Conservation (phyloP, 2,329 filamentous ascomycete genomes). For the Pleurostoma richardsiae region DNA sequence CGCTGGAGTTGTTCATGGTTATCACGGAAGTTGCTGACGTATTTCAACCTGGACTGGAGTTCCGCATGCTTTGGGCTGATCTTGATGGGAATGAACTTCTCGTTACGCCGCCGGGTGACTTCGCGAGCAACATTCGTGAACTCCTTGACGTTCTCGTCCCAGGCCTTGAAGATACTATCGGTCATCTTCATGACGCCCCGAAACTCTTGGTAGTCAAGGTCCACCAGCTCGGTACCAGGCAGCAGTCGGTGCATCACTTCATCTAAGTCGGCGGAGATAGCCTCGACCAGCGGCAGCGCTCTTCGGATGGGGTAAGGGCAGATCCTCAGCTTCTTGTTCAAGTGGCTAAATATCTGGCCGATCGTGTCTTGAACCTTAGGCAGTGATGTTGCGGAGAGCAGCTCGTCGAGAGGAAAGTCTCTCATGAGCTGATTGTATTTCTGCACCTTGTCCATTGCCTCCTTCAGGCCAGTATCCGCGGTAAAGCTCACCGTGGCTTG, state of each 20-base stretch:
- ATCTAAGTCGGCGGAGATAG: slow-evolving; percentile 91
- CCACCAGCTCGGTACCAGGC: slow-evolving; percentile 81
- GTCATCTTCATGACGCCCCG: slow-evolving; percentile 77
- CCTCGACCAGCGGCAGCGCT: slow-evolving; percentile 90
- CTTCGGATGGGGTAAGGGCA: slow-evolving; percentile 92
- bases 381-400: slow-evolving; percentile 86
- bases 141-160: slow-evolving; percentile 95
- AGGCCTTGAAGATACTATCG: slow-evolving; percentile 81
- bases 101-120: slow-evolving; percentile 85
- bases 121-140: slow-evolving; percentile 98
- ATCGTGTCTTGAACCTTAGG: slow-evolving; percentile 86
- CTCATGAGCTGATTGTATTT: slow-evolving; percentile 99
- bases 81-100: slow-evolving; percentile 99
- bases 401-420: slow-evolving; percentile 92
- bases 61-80: slow-evolving; percentile 82
- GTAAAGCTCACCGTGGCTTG: slow-evolving; percentile 96
- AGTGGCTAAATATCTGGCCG: slow-evolving; percentile 81
- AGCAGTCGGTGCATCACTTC: slow-evolving; percentile 79
- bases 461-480: slow-evolving; percentile 91
- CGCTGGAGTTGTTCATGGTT: slow-evolving; percentile 97
- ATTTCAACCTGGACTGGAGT: slow-evolving; percentile 85
- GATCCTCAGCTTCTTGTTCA: slow-evolving; percentile 97
- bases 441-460: slow-evolving; percentile 92
- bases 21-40: slow-evolving; percentile 89
- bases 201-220: slow-evolving; percentile 90